Conservation (phyloP, 305 asterid species). For the Fraxinus floribunda region DNA sequence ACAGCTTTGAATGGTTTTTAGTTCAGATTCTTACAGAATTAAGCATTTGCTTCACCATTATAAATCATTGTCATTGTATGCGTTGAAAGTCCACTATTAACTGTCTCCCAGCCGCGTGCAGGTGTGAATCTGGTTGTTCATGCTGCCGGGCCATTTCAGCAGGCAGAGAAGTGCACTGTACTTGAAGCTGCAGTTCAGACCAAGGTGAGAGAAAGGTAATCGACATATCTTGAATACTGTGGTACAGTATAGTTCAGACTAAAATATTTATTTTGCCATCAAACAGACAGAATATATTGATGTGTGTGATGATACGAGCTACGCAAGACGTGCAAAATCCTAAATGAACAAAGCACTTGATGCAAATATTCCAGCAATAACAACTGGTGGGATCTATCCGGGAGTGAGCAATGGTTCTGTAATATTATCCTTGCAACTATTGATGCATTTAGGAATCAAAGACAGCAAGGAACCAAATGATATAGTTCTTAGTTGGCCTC, state of each 20-base stretch:
- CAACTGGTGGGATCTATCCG: constrained; percentile 92
- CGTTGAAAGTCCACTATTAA: neutral
- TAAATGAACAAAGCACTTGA: constrained; percentile 61
- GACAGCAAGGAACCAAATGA: neutral
- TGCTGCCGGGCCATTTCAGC: constrained; percentile 95
- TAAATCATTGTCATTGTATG: neutral
- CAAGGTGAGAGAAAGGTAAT: constrained; percentile 88
- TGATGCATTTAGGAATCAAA: constrained; percentile 14
- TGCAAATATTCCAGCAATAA: constrained; percentile 82
- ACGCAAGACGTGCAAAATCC: constrained; percentile 69
- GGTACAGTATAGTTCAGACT: neutral
- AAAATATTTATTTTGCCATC: neutral
- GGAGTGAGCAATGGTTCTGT: constrained; percentile 96
- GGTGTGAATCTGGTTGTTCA: constrained; percentile 87
- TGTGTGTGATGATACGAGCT: constrained; percentile 87
- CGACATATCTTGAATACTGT: neutral
- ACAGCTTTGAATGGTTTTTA: constrained; percentile 55
- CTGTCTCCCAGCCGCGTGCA: constrained; percentile 27
- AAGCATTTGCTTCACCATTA: neutral
- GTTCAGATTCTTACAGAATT: constrained; percentile 20
- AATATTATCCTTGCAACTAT: constrained; percentile 28
- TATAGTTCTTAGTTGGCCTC: neutral
- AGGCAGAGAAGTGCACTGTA: constrained; percentile 64
- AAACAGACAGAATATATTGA: constrained; percentile 84
- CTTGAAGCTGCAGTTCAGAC: constrained; percentile 91